Base-by-base conservation (phyloP, 2,329 filamentous ascomycete species). In the Cladorrhinum sp. region DNA sequence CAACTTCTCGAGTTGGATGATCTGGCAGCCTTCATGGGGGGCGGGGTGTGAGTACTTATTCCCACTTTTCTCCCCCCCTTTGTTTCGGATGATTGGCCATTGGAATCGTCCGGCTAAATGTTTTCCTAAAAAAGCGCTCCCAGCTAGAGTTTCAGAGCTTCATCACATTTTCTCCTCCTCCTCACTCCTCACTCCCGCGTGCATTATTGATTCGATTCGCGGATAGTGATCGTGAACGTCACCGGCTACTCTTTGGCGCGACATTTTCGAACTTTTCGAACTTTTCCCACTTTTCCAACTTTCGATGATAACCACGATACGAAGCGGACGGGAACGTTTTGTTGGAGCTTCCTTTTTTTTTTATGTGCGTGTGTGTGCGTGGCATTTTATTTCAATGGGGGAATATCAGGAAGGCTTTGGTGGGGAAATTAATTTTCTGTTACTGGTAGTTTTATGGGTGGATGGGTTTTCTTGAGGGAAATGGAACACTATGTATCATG, bases 1-100 rank as follows among this genome's bases (percentile, higher is more conserved):
- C 83, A 86, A 71, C 76, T 86, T 1, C 74, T 86, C 10, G 83
- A 86, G 69, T 75, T 86, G 6, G 83, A 86, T 63, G 83, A 86
- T 67, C 77, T 86, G 10, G 83, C 83, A 30, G 83, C 83, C 2
- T 86, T 86, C 58, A 86, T 86, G 83, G 83, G 83, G 20, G 83
- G 83, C 20, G 83, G 83, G 62, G 83, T 86, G 64, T 86, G 70
- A 73, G 68, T 28, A 28, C 26, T 71, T 49, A 53, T 49, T 60
- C 23, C 39, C 51, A 48, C 58, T 62, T 46, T 57, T 60, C 24
- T 49, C 39, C 39, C 54, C 36, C 21, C 23, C n/a, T 14, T 24
- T 26, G 48, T 28, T 36, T 51, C 42, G 20, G 33, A 51, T 28
- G 14, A 33, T 14, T 49, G 24, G 39, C 36, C 18, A 7, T 33